Evolutionary conservation across 2,329 filamentous ascomycete species (phyloP).

Genomic region (Rhexocercosporidium sp.): DNA sequence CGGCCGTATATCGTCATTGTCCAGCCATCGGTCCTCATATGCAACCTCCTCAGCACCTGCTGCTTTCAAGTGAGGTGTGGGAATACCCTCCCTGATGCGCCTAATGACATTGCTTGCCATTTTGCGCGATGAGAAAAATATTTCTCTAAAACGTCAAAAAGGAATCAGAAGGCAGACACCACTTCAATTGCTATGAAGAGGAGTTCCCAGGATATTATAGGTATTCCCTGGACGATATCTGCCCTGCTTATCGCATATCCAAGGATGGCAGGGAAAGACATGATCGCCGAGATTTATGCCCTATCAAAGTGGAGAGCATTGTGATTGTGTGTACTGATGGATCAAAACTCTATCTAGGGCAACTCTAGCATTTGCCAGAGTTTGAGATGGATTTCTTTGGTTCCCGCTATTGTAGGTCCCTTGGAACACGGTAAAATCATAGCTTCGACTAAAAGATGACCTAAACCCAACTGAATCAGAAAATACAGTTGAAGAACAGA

Average conservation of each 20-base stretch:
- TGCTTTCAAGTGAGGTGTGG: conserved; percentile 31
- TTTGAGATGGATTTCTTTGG: not conserved
- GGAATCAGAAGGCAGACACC: not conserved
- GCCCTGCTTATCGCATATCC: conserved; percentile 2
- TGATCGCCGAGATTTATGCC: not conserved
- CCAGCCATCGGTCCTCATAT: conserved; percentile 42
- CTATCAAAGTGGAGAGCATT: conserved; percentile 9
- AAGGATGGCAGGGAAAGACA: not conserved
- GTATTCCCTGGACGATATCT: not conserved
- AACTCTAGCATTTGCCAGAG: not conserved
- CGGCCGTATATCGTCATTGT: conserved; percentile 50
- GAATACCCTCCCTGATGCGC: conserved; percentile 29
- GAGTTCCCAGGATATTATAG: not conserved
- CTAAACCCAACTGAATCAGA: not conserved
- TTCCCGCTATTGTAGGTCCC: not conserved
- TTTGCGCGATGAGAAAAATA: not conserved
- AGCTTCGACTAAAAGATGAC: not conserved
- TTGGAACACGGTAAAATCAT: not conserved
- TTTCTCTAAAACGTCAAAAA: not conserved
- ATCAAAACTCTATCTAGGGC: not conserved
- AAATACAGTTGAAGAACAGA: not conserved
- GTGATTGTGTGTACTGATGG: not conserved
- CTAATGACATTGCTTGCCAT: conserved; percentile 27
- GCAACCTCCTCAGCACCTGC: conserved; percentile 37
- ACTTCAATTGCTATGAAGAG: not conserved